phyloP scores from a whole-genome alignment of 208 protist genomes.

The Wallacemonas sp. region DNA sequence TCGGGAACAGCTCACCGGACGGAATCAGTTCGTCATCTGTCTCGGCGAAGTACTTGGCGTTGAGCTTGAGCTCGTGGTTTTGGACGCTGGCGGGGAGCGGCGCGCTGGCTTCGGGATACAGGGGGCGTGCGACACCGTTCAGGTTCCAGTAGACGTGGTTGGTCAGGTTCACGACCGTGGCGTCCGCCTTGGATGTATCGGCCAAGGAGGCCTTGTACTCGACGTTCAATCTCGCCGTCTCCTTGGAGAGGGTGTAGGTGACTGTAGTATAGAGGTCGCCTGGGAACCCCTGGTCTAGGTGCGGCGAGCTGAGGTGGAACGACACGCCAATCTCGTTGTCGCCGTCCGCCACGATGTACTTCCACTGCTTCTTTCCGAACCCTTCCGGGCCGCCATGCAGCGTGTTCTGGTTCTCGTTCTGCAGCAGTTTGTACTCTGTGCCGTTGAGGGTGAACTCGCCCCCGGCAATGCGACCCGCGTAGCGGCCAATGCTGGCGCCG shows the following conservation, averaged over 20 bases:
- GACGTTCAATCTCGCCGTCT: conserved; percentile 52
- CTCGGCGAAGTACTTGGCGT: conserved; percentile 48
- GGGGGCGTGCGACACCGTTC: conserved; percentile 56
- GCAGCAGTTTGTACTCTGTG: conserved; percentile 50
- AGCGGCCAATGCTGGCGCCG: conserved; percentile 53
- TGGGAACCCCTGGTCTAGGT: conserved; percentile 82
- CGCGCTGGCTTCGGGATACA: conserved; percentile 12
- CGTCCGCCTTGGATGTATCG: conserved; percentile 55
- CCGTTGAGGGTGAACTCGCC: conserved; percentile 51
- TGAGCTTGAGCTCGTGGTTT: conserved; percentile 62
- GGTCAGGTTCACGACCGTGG: conserved; percentile 75
- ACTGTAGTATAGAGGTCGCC: conserved; percentile 69
- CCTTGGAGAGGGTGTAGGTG: conserved; percentile 67
- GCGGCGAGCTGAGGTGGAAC: conserved; percentile 67
- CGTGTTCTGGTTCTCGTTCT: conserved; percentile 65
- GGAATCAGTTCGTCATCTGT: conserved; percentile 48
- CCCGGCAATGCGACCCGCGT: conserved; percentile 64
- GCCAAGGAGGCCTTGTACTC: conserved; percentile 47
- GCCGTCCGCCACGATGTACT: conserved; percentile 68
- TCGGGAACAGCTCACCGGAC: conserved; percentile 40
- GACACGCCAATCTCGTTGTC: conserved; percentile 71
- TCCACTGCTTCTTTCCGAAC: conserved; percentile 69
- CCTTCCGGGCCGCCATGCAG: conserved; percentile 70
- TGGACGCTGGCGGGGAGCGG: conserved; percentile 39
- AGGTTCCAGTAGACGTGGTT: conserved; percentile 88